Base-by-base conservation (phyloP, 2,329 filamentous ascomycete species). In the Harringtonia lauricola region DNA sequence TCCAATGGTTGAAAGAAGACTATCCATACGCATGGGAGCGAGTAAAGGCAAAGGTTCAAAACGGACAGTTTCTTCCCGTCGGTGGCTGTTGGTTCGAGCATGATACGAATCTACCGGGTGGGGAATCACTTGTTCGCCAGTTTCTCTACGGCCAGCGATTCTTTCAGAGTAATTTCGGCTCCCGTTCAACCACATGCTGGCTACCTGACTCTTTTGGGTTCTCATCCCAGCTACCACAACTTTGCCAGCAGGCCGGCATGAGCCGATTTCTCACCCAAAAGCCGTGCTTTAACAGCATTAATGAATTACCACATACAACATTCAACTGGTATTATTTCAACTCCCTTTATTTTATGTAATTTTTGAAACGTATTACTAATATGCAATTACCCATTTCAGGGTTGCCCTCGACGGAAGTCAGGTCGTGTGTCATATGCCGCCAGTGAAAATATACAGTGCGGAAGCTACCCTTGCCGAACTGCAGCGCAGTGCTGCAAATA, bases 251-350 rank as follows among this genome's bases (percentile, higher is more conserved):
- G 22, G 85, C 92, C 17, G 90, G 88, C 17, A 96, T 98, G 92
- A 84, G 78, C 46, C 79, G 90, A 29, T 98, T 98, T 70, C 83
- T 98, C 57, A 98, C 92, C 0, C 92, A 98, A 63, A 98, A 98
- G 67, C 71, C 96, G 47, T 95, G 90, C 69, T 96, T 92, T 92
- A 96, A 96, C 69, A 96, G 96, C 61, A 96, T 96, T 73, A 96
- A 96, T 66, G 94, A 85, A 58, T 96, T 96, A 66, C 92, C 92
- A 0, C 92, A 96, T 59, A 96, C 92, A 6, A 96, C 92, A 0
- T 98, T 98, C 71, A 95, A 94, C 63, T 98, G 24, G 24, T 26
- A 26, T n/a, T n/a, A n/a, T n/a, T n/a, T n/a, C n/a, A n/a, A n/a
- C n/a, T n/a, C n/a, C n/a, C n/a, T n/a, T n/a, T n/a, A n/a, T n/a